Percentiles rank a stretch among this genome's conserved stretches.
phyloP scores from a whole-genome alignment of 140 eudicot genomes.

The Senecio squalidus region DNA sequence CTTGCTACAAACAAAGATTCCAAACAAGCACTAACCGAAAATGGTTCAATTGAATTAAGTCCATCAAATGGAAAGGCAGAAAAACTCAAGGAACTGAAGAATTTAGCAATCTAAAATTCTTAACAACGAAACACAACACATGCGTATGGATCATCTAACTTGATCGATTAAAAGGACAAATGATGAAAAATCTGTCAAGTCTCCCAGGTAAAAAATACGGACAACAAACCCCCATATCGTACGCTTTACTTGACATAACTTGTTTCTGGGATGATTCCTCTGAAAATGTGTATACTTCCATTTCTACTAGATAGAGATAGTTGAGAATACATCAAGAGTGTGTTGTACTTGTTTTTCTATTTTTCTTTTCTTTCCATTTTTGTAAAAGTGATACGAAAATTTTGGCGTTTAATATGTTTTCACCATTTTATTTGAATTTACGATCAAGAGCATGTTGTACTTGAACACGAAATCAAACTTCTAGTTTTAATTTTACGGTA shows the following conservation, averaged over 20 bases:
- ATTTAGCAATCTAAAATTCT: constrained; percentile 47
- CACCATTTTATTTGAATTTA: no score
- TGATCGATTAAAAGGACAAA: constrained; percentile 3
- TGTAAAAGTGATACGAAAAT: constrained; percentile 31
- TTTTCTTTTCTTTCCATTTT: constrained; percentile 1
- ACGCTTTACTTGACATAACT: neutral
- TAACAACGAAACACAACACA: no score
- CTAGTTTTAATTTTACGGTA: no score
- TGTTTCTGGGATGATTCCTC: constrained; percentile 13
- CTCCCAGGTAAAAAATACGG: constrained; percentile 3
- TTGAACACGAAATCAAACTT: no score
- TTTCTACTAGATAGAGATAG: neutral
- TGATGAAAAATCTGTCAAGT: constrained; percentile 5
- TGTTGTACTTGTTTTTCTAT: constrained; percentile 13
- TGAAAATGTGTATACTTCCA: constrained; percentile 43
- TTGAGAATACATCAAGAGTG: no score
- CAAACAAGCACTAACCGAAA: constrained; percentile 36
- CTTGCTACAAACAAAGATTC: constrained; percentile 24
- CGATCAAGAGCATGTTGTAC: no score
- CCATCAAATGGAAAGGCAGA: constrained; percentile 54
- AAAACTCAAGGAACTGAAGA: constrained; percentile 50
- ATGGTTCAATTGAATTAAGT: constrained; percentile 29
- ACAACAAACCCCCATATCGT: neutral
- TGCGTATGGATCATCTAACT: constrained; percentile 4
- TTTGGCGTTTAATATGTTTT: constrained; percentile 32